phyloP scores from a whole-genome alignment of 495 filamentous ascomycete genomes.

The Neurospora terricola region DNA sequence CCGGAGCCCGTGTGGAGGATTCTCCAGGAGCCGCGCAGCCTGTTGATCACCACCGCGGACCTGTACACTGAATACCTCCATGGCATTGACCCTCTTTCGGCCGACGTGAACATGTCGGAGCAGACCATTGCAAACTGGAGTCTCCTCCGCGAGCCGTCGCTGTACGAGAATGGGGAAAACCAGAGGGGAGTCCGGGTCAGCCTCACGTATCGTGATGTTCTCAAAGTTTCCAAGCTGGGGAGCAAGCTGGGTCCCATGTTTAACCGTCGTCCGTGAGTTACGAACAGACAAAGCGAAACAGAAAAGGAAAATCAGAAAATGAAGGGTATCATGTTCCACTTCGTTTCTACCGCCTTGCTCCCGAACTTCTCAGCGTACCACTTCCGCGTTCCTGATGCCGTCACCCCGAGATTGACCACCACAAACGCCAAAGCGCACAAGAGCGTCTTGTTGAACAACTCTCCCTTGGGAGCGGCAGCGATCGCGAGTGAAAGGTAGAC shows the following conservation, averaged over 20 bases:
- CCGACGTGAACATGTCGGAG: slow-evolving; percentile 50
- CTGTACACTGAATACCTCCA: slow-evolving; percentile 69
- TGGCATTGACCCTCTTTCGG: slow-evolving; percentile 55
- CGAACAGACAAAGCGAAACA: not conserved
- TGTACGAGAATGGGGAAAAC: slow-evolving; percentile 48
- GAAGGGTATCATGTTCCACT: slow-evolving; percentile 77
- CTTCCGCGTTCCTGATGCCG: slow-evolving; percentile 61
- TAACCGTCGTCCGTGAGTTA: slow-evolving; percentile 17
- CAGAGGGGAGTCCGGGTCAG: slow-evolving; percentile 63
- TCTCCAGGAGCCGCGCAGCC: slow-evolving; percentile 76
- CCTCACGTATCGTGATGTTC: slow-evolving; percentile 87
- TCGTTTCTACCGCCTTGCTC: slow-evolving; percentile 47
- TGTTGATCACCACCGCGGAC: slow-evolving; percentile 59
- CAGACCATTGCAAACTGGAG: slow-evolving; percentile 74
- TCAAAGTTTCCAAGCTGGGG: slow-evolving; percentile 72
- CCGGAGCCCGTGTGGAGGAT: slow-evolving; percentile 52
- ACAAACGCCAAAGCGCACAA: slow-evolving; percentile 62
- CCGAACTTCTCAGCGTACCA: slow-evolving; percentile 85
- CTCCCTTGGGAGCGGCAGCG: slow-evolving; percentile 54
- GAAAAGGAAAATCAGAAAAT: slow-evolving; percentile 43
- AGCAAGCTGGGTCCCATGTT: slow-evolving; percentile 52
- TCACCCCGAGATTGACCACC: slow-evolving; percentile 67
- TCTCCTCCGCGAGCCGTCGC: slow-evolving; percentile 51
- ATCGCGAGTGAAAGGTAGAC: slow-evolving; percentile 75
- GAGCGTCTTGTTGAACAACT: slow-evolving; percentile 62